Evolutionary conservation across 2,329 filamentous ascomycete species (phyloP).

Genomic region (Metarhizium rileyi): DNA sequence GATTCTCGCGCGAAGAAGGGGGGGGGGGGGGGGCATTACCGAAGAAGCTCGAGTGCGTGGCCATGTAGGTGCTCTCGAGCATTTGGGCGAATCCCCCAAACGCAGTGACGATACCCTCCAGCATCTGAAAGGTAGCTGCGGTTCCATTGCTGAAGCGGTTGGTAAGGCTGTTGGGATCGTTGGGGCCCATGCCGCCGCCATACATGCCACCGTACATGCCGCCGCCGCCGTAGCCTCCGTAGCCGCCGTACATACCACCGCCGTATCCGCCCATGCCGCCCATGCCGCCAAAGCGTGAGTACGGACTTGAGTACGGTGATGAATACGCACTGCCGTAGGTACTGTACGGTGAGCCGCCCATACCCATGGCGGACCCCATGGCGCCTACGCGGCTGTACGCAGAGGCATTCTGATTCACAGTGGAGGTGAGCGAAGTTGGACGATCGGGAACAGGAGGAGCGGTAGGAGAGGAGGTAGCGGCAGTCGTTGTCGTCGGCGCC

Average conservation of each 20-base stretch:
- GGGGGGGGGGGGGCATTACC: slow-evolving; percentile 55
- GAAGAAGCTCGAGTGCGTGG: slow-evolving; percentile 96
- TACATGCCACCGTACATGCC: slow-evolving; percentile 21
- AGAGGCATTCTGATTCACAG: slow-evolving; percentile 82
- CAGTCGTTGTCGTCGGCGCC: slow-evolving; percentile 29
- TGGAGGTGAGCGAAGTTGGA: slow-evolving; percentile 64
- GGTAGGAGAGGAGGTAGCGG: slow-evolving; percentile 32
- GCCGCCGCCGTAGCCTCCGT: slow-evolving; percentile 32
- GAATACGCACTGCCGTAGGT: slow-evolving; percentile 30
- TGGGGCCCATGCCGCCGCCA: slow-evolving; percentile 40
- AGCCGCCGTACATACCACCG: slow-evolving; percentile 35
- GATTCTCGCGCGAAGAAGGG: too few relatives aligned
- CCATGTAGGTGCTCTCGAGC: slow-evolving; percentile 99
- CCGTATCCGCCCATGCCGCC: slow-evolving; percentile 33
- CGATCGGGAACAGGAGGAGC: slow-evolving; percentile 70
- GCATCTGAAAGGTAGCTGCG: slow-evolving; percentile 93
- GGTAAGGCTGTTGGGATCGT: slow-evolving; percentile 90
- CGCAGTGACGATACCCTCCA: slow-evolving; percentile 91
- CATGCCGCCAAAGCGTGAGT: slow-evolving; percentile 39
- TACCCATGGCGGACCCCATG: slow-evolving; percentile 21
- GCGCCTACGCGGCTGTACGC: slow-evolving; percentile 54
- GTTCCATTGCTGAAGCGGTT: slow-evolving; percentile 92
- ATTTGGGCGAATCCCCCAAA: slow-evolving; percentile 98
- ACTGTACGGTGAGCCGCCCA: slow-evolving; percentile 44
- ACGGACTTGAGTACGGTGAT: slow-evolving; percentile 30